A percentile compares a stretch with the other conserved stretches of the same genome.
Conservation (phyloP, 495 filamentous ascomycete species). For the Poronia punctata region DNA sequence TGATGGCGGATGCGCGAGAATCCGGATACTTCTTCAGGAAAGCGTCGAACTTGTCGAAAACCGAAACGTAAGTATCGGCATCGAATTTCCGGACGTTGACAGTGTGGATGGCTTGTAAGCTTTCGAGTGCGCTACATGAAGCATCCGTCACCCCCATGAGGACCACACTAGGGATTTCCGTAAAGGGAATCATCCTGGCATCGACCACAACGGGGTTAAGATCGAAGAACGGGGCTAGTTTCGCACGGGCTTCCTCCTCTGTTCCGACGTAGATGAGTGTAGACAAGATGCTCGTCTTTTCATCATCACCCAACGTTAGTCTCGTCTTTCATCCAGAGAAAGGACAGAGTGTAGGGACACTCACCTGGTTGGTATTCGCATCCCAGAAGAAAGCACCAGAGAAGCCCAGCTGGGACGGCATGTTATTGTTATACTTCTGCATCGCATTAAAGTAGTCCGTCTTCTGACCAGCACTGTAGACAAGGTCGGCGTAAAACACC, state of each 20-base stretch:
- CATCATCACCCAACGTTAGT: background rate
- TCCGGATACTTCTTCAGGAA: background rate
- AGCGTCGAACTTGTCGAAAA: background rate
- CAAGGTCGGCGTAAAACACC: conserved; percentile 23
- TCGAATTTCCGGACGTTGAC: background rate
- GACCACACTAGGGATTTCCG: background rate
- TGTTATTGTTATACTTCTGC: conserved; percentile 15
- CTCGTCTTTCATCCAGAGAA: background rate
- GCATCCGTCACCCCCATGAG: background rate
- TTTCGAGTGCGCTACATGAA: background rate
- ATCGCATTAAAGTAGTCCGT: conserved; percentile 19
- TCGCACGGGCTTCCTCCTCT: conserved; percentile 11
- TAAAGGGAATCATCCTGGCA: conserved; percentile 4
- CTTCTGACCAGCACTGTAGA: conserved; percentile 17
- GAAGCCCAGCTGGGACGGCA: conserved; percentile 18
- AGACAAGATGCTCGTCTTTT: conserved; percentile 13
- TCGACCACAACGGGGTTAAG: conserved; percentile 10
- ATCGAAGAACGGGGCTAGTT: conserved; percentile 17
- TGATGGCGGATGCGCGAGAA: background rate
- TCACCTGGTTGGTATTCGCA: conserved; percentile 1
- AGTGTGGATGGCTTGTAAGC: background rate
- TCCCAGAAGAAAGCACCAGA: conserved; percentile 4
- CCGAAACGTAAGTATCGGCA: background rate
- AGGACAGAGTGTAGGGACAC: background rate
- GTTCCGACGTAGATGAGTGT: conserved; percentile 19